Evolutionary conservation across 192 early-diverging fungal species (phyloP), one percentile per base, ranked within the genome.

Genomic region (Backusella sp.): DNA sequence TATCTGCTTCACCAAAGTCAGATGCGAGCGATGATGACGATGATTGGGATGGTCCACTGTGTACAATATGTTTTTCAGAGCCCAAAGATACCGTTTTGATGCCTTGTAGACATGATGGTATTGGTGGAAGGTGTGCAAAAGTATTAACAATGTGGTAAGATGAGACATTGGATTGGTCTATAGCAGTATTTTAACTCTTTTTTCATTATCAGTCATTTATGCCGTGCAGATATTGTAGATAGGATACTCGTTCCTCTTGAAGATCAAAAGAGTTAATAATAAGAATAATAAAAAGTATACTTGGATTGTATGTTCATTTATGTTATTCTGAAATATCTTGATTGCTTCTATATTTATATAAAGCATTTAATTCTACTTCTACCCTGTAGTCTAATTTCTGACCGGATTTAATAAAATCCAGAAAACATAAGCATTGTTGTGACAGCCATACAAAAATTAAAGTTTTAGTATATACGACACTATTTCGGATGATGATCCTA

Each of bases 41-140:
- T 44, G 77, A 79, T 30, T 73, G 73, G 73, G 77, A 79, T 46
- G 77, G 73, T 19, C 73, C 66, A 6, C 67, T 77, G 9, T 81
- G 80, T 74, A 77, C 80, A 11, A 77, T 81, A 34, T 81, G 80
- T 26, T 81, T 77, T 73, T 71, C 73, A 15, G 80, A 81, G 39
- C 80, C 80, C 0, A 77, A 81, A 6, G 59, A 77, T 42, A 72
- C 72, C 7, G 53, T 74, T 4, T 39, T 81, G 2, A 68, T 77
- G 68, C 80, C 80, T 8, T 81, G 80, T 32, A 44, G 70, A 32
- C 80, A 81, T 66, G 80, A 72, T 15, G 80, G 76, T 1, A 49
- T 81, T 6, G 76, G 80, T 44, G 44, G 53, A 62, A 46, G 62
- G 3, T 81, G 80, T 44, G 76, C 80, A 23, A 77, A 75, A 41